Base-by-base conservation (phyloP, 306 rosid genomes). In the Malus sieversii region DNA sequence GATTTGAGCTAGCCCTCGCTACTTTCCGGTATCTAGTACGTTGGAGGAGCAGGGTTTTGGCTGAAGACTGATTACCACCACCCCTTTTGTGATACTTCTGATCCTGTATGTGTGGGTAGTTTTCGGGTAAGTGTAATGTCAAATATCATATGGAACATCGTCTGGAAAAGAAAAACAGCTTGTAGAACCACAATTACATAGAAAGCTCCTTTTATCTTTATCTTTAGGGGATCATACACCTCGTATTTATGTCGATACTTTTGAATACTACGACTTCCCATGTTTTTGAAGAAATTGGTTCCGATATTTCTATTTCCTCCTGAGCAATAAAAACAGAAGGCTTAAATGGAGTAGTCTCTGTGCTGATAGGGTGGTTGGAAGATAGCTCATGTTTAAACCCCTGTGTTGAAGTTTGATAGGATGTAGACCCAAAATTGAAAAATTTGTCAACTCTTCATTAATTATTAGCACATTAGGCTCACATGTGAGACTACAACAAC, bases 1-100 rank as follows among this genome's bases (percentile, higher is more conserved):
- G 46, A 48, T 59, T 59, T 66, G 58, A 79, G 79, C 72, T 83
- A 55, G 65, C 10, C 35, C 6, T 78, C 75, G 30, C 46, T 61
- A 66, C 29, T 52, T 68, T 61, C 60, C 64, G 68, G 25, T 65
- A 78, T 74, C 29, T 68, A 68, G 76, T 46, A 78, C 82, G 73
- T 70, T 61, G 46, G 19, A 48, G 57, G 19, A 48, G 57, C 68
- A 42, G 63, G 67, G 46, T 63, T 40, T 32, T 65, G 46, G 30
- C 46, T 40, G 30, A 59, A 66, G 38, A 64, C 61, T 55, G 64
- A 58, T 77, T 48, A 18, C 57, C 4, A 10, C 10, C 32, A 1
- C 63, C 80, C 74, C 30, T 70, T 70, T 44, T 22, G 40, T 22
- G 71, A 25, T 46, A 14, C 53, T 69, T 6, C 30, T 5, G 40